Conservation (phyloP, 129 eudicot species). For the Ambrosia artemisiifolia region DNA sequence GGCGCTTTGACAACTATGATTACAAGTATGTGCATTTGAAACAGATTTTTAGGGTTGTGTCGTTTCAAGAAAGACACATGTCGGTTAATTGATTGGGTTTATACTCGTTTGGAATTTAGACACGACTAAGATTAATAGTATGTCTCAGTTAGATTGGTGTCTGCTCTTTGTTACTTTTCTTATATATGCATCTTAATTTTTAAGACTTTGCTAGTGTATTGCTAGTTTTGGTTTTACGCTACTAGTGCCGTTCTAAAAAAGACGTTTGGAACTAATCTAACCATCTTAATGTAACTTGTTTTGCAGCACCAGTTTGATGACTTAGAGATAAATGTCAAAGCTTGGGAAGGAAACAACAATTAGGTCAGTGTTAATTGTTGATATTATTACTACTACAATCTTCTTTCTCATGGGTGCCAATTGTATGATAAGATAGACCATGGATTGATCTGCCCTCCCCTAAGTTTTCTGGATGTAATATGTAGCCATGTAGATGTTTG, state of each 20-base stretch:
- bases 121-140: no score
- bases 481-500: constrained; percentile 9
- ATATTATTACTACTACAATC: constrained; percentile 15
- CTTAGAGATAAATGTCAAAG: constrained; percentile 24
- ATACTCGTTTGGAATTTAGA: neutral
- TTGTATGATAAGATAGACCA: constrained; percentile 28
- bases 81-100: neutral
- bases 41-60: no score
- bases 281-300: neutral
- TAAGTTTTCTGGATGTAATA: constrained; percentile 16
- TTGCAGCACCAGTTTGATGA: constrained; percentile 25
- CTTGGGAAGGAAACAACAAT: constrained; percentile 25
- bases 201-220: no score
- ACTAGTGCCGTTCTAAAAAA: no score
- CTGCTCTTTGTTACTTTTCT: no score
- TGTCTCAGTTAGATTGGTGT: no score
- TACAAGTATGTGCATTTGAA: no score
- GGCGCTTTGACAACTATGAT: no score
- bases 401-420: constrained; percentile 21
- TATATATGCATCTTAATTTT: no score
- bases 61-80: no score
- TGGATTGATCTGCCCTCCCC: neutral
- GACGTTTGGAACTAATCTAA: neutral
- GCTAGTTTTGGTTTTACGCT: no score
- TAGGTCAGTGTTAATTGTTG: constrained; percentile 34